Evolutionary conservation across 1,284 basidiomycete species (phyloP), one percentile per base, ranked within the genome.

Genomic region (Leccinum insolens): DNA sequence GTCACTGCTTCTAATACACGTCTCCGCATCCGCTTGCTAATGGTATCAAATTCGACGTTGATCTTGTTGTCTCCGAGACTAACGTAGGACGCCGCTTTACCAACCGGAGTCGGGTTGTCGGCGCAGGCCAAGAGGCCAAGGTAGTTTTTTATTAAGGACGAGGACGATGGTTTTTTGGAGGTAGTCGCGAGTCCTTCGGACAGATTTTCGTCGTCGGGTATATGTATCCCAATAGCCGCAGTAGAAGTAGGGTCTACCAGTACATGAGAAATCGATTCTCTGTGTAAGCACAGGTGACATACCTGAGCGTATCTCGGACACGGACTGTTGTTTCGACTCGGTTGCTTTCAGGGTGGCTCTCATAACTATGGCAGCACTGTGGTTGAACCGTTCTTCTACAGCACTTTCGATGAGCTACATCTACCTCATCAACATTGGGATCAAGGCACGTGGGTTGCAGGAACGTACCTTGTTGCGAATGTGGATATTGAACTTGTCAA

Each of bases 401-500:
- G 93, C 91, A 61, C 84, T 83, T 70, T 90, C 88, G 65, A 97
- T 87, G 62, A 97, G 83, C 93, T 95, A 74, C 46, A 65, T 64
- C 69, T 65, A 60, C 46, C 68, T 28, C 64, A 67, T 76, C 52
- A 70, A 66, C 55, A 66, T 39, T 44, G 67, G 44, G 15, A 44
- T 28, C 28, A 62, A 61, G 66, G 12, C 17, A 22, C 9, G 3
- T 62, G 39, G n/a, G 52, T 17, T 20, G 15, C 58, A 14, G 34
- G 39, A 68, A 74, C 85, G 46, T 72, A 94, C 94, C 78, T 92
- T 86, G 79, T 98, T 96, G 44, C 97, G 91, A 62, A 98, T 89
- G 73, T 95, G 90, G 41, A 96, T 84, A 72, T 94, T 91, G 80
- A 96, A 97, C 72, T 89, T 92, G 72, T 96, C 92, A 75, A 90